Conservation (phyloP, 805 yeast species). For the Torulaspora indica region DNA sequence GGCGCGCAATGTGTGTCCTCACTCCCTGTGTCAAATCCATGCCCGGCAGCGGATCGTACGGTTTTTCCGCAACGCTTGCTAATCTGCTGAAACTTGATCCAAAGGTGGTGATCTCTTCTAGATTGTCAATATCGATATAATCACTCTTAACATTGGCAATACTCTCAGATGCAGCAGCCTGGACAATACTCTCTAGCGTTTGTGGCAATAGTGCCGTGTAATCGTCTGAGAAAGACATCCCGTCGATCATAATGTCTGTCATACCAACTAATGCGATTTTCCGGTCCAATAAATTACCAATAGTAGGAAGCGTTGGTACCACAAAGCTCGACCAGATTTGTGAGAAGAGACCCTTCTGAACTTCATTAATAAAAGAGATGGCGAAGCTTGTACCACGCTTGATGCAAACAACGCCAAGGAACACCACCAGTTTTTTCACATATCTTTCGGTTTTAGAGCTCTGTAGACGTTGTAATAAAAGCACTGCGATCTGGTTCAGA, state of each 20-base stretch:
- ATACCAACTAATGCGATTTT: constrained; percentile 51
- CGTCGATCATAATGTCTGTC: constrained; percentile 40
- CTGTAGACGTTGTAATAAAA: constrained; percentile 76
- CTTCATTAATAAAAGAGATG: constrained; percentile 62
- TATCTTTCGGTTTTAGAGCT: constrained; percentile 77
- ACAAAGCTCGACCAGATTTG: constrained; percentile 43
- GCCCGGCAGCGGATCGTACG: constrained; percentile 66
- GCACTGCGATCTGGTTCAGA: constrained; percentile 65
- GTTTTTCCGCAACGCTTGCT: constrained; percentile 53
- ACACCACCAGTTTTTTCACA: constrained; percentile 63
- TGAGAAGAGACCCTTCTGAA: constrained; percentile 56
- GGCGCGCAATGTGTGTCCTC: constrained; percentile 20
- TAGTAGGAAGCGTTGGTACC: constrained; percentile 41
- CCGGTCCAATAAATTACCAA: constrained; percentile 51
- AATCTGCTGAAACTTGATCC: constrained; percentile 82
- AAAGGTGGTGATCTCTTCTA: constrained; percentile 72
- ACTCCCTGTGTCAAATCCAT: constrained; percentile 37
- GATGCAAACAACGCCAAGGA: constrained; percentile 52
- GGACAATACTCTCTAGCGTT: constrained; percentile 43
- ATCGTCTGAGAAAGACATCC: constrained; percentile 36
- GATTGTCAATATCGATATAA: constrained; percentile 42
- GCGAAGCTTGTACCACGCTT: constrained; percentile 48
- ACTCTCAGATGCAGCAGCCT: constrained; percentile 38
- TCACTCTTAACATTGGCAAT: constrained; percentile 38
- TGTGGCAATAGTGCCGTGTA: constrained; percentile 42